phyloP scores from a whole-genome alignment of 1,284 basidiomycete genomes.

The Naganishia liquefaciens region DNA sequence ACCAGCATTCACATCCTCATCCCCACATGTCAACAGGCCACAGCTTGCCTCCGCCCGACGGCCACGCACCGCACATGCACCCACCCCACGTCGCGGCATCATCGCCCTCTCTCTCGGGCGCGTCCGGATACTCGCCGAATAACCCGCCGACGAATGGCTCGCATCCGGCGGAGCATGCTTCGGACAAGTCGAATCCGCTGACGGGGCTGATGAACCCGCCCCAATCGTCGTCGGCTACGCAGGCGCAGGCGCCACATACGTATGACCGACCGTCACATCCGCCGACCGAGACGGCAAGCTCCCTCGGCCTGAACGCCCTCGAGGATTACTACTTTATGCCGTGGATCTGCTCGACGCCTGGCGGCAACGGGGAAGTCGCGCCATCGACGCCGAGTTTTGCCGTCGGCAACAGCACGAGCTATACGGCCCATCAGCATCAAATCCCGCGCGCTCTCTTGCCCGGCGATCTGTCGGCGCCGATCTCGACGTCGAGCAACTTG shows the following conservation, averaged over 20 bases:
- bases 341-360: slow-evolving; percentile 32
- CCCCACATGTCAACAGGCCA: slow-evolving; percentile 3
- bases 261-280: background rate
- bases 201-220: background rate
- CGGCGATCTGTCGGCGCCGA: background rate
- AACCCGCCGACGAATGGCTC: background rate
- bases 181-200: background rate
- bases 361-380: slow-evolving; percentile 7
- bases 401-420: background rate
- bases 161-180: no score
- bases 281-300: background rate
- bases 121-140: slow-evolving; percentile 13
- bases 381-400: background rate
- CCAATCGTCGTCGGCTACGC: no score
- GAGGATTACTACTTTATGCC: slow-evolving; percentile 32
- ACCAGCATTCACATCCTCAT: background rate
- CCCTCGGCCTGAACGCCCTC: background rate
- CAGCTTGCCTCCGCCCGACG: background rate
- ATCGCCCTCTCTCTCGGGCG: slow-evolving; percentile 1
- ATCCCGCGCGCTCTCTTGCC: slow-evolving; percentile 17
- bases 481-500: background rate
- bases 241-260: background rate
- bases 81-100: background rate
- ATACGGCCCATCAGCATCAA: background rate
- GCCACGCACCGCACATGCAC: background rate